Evolutionary conservation across 164 flowering plant species (phyloP).

Genomic region (Dillenia suffruticosa): DNA sequence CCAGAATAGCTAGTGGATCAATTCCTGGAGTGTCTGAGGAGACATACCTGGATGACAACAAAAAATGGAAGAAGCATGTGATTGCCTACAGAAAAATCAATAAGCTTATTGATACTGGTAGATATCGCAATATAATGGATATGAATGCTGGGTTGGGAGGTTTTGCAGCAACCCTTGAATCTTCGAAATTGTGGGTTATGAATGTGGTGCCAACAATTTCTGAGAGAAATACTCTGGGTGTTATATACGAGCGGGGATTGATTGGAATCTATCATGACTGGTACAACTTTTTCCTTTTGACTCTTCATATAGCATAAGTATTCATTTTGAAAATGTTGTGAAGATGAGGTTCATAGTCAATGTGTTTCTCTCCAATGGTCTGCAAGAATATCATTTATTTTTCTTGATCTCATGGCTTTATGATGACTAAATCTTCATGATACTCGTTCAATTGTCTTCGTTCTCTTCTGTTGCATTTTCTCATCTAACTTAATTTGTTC

Average conservation of each 20-base stretch:
- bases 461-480: too few species aligned
- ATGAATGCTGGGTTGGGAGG: slow-evolving; percentile 96
- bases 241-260: slow-evolving; percentile 76
- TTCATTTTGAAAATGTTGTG: too few species aligned
- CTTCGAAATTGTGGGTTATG: slow-evolving; percentile 87
- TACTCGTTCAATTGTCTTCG: too few species aligned
- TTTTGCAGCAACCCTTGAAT: slow-evolving; percentile 79
- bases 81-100: slow-evolving; percentile 67
- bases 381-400: too few species aligned
- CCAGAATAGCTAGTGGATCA: slow-evolving; percentile 73
- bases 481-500: too few species aligned
- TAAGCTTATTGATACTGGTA: slow-evolving; percentile 64
- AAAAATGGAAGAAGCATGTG: slow-evolving; percentile 80
- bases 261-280: slow-evolving; percentile 97
- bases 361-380: too few species aligned
- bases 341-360: too few species aligned
- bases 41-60: slow-evolving; percentile 65
- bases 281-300: slow-evolving; percentile 30
- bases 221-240: slow-evolving; percentile 69
- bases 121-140: slow-evolving; percentile 93
- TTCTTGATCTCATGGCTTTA: too few species aligned
- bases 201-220: slow-evolving; percentile 93
- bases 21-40: slow-evolving; percentile 73
- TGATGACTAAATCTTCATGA: too few species aligned
- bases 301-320: not conserved